Base-by-base conservation (phyloP, 441 rosid species). In the Viola pubescens region DNA sequence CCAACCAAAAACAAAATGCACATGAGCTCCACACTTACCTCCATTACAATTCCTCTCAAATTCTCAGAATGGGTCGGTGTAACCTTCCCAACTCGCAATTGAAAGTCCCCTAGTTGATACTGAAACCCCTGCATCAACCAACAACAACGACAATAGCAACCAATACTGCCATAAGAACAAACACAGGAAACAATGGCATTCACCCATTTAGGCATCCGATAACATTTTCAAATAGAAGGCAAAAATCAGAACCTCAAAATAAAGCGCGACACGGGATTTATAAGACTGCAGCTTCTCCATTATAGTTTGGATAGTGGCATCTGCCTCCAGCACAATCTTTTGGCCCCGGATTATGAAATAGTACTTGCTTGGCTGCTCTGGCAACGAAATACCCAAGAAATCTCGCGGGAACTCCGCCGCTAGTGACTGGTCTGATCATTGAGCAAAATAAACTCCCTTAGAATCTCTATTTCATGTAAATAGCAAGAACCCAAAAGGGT, bases 281-380 rank as follows among this genome's bases (percentile, higher is more conserved):
- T 87, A 89, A 59, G 96, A 89, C 60, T 92, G 97, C 70, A 92
- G 79, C 68, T 88, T 94, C 83, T 94, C 99, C 99, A 94, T 90
- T 37, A 90, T 88, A 40, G 70, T 62, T 65, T 88, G 97, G 67
- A 94, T 86, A 2, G 94, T 73, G 4, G 88, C 76, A 79, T 90
- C 99, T 0, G 94, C 86, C 61, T 94, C 99, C 2, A 88, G 62
- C 5, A 90, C 86, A 14, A 90, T 75, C 73, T 85, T 79, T 57
- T 86, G 94, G 46, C 63, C 75, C 37, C 86, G 79, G 47, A 85
- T 81, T 43, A 91, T 71, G 71, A 94, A 86, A 61, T 82, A 88
- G 60, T 82, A 86, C 85, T 87, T 92, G 57, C 65, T 74, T 4
- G 98, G 96, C 72, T 84, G 84, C 71, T 92, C 94, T 0, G 85